A percentile compares a stretch with the other conserved stretches of the same genome.
Conservation (phyloP, 1,284 basidiomycete species). For the Coniferiporia sulphurascens region DNA sequence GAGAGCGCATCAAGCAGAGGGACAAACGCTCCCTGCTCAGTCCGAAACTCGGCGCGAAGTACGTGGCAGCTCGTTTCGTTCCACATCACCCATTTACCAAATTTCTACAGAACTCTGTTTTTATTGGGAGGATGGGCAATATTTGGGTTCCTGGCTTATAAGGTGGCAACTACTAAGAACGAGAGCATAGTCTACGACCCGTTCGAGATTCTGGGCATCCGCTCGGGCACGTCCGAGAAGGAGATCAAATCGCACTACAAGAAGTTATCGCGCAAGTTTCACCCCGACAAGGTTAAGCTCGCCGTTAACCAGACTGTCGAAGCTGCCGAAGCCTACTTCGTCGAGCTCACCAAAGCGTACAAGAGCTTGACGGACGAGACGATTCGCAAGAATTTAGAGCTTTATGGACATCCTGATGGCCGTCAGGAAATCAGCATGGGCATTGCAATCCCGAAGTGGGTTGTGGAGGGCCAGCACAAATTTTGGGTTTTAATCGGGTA, state of each 20-base stretch:
- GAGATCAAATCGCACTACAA: slow-evolving; percentile 97
- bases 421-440: slow-evolving; percentile 94
- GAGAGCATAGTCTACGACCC: slow-evolving; percentile 87
- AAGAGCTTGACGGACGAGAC: slow-evolving; percentile 95
- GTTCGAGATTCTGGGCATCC: slow-evolving; percentile 89
- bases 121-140: slow-evolving; percentile 73
- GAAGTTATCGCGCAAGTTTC: slow-evolving; percentile 86
- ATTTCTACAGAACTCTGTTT: slow-evolving; percentile 40
- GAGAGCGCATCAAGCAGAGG: slow-evolving; percentile 40
- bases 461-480: slow-evolving; percentile 90
- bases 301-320: slow-evolving; percentile 85
- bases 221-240: slow-evolving; percentile 68
- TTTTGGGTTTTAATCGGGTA: slow-evolving; percentile 89
- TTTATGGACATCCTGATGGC: slow-evolving; percentile 96
- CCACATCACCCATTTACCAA: not conserved
- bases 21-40: slow-evolving; percentile 42
- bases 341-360: slow-evolving; percentile 96
- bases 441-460: slow-evolving; percentile 93
- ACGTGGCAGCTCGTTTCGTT: slow-evolving; percentile 21
- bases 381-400: slow-evolving; percentile 87
- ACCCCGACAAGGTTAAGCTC: slow-evolving; percentile 94
- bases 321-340: slow-evolving; percentile 84
- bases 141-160: slow-evolving; percentile 66
- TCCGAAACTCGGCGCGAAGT: slow-evolving; percentile 44
- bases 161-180: slow-evolving; percentile 52